Evolutionary conservation across 140 eudicot species (phyloP), one percentile per base, ranked within the genome.

Genomic region (Ambrosia hybrid): DNA sequence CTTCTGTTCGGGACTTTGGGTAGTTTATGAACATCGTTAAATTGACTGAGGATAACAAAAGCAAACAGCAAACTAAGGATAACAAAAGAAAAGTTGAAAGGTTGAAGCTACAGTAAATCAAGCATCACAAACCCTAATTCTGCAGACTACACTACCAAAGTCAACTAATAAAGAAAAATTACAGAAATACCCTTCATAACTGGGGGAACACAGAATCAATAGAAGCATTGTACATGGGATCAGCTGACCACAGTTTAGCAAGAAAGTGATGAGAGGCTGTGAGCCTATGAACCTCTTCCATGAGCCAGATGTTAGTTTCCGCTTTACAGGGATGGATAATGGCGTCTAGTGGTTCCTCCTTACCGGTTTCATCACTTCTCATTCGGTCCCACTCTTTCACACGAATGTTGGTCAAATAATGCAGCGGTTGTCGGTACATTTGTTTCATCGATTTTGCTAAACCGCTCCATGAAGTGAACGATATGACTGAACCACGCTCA

Each of bases 201-300:
- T 78, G 79, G 8, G 92, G 89, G 58, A 72, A 79, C 51, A 80
- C 75, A 2, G 84, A 81, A 65, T 92, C 95, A 52, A 92, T 77
- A 73, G 16, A 82, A 61, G 85, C 82, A 75, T 82, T 82, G 76
- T 87, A 78, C 81, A 71, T 69, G 1, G 87, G 84, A 76, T 92
- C 86, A n/a, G 65, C 73, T 43, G 38, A 58, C 98, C 98, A 89
- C 37, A 85, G 83, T 67, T 71, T 74, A 43, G 84, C 83, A 8
- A 92, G 78, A 76, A 76, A 77, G 62, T 76, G 84, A 65, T 83
- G 73, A 34, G 86, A 85, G 0, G 95, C 11, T 30, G 95, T 87
- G 26, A 73, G 85, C 72, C 95, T 83, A 73, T 89, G 96, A 69
- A 77, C 86, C 77, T 92, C 95, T 86, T 89, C 98, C 48, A 90